These are phyloP conservation scores for Coniochaeta sp. DNA, from an alignment of 2,329 filamentous ascomycete genomes.

Conservation along the genomic window DNA sequence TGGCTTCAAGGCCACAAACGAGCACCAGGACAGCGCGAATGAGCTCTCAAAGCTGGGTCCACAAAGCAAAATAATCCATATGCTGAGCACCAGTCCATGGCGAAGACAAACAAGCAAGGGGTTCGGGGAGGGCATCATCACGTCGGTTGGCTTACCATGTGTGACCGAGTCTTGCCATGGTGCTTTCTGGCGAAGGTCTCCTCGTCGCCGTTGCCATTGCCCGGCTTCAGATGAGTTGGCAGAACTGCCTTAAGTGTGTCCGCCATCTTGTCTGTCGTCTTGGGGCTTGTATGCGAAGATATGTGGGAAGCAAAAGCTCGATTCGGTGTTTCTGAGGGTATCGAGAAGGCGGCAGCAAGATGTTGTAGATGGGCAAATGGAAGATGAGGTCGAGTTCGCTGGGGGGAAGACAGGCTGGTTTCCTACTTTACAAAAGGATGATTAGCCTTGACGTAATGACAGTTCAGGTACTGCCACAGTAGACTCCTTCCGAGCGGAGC, in stretches of 20 bases:
- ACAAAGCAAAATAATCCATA: not conserved
- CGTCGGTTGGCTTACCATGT: conserved; percentile 60
- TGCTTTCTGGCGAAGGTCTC: conserved; percentile 54
- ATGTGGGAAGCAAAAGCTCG: not conserved
- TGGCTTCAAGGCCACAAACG: not conserved
- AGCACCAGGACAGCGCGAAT: not conserved
- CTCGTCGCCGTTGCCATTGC: conserved; percentile 34
- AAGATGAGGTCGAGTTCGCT: not conserved
- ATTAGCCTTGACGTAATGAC: conserved; percentile 1
- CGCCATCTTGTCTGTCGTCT: conserved; percentile 21
- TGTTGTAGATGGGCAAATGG: not conserved
- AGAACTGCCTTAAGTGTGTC: conserved; percentile 62
- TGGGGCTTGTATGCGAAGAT: not conserved
- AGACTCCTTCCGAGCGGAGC: not conserved
- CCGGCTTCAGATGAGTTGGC: conserved; percentile 74
- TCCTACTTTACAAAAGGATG: not conserved
- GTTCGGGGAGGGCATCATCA: not conserved
- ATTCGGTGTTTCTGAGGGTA: not conserved
- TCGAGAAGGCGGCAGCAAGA: not conserved
- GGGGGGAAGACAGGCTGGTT: not conserved
- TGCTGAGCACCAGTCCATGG: not conserved
- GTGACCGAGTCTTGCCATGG: conserved; percentile 78
- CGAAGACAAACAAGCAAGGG: not conserved
- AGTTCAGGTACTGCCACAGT: not conserved
- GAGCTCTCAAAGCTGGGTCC: not conserved